phyloP scores from a whole-genome alignment of 1,284 basidiomycete genomes.

The Ganoderma multipileum region DNA sequence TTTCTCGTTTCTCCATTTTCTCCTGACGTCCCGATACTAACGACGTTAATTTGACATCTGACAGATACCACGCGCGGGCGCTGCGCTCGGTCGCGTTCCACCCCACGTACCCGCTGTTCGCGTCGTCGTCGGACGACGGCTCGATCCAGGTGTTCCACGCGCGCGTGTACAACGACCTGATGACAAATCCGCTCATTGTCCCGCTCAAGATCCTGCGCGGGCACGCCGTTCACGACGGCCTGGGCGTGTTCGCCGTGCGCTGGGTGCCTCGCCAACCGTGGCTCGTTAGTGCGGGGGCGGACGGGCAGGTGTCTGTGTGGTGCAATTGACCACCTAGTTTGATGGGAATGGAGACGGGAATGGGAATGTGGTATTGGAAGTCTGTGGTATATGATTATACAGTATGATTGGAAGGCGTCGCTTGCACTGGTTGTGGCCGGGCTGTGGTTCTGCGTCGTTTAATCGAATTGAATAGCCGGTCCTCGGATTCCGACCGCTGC shows the following conservation, averaged over 20 bases:
- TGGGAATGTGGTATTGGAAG: background rate
- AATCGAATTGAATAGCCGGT: background rate
- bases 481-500: background rate
- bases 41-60: background rate
- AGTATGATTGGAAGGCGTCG: background rate
- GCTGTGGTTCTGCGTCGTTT: background rate
- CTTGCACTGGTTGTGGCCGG: background rate
- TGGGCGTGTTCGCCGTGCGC: slow-evolving; percentile 90
- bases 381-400: background rate
- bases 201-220: slow-evolving; percentile 96
- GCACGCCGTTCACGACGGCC: slow-evolving; percentile 83
- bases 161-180: slow-evolving; percentile 92
- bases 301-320: slow-evolving; percentile 92
- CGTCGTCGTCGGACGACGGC: slow-evolving; percentile 96
- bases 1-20: background rate
- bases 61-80: slow-evolving; percentile 91
- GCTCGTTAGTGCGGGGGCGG: slow-evolving; percentile 93
- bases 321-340: slow-evolving; percentile 56
- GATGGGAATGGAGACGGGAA: background rate
- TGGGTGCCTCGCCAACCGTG: slow-evolving; percentile 95
- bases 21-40: background rate
- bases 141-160: slow-evolving; percentile 97
- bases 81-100: slow-evolving; percentile 94
- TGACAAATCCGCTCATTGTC: slow-evolving; percentile 96
- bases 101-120: slow-evolving; percentile 94